Evolutionary conservation across 169 alveolate species (phyloP), one percentile per base, ranked within the genome.

Genomic region (Theileria sp.): DNA sequence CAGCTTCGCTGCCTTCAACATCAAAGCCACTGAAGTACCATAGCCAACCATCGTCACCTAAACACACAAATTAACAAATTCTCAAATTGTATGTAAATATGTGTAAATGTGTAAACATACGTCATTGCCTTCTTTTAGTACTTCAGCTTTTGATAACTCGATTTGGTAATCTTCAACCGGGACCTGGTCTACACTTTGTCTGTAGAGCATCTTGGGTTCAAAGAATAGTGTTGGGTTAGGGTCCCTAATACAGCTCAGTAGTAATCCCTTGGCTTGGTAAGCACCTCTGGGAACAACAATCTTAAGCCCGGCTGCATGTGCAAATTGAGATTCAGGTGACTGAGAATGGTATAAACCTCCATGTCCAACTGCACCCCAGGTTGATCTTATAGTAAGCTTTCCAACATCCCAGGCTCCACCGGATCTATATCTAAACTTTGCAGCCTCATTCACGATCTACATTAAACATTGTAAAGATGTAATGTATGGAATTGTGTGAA

Each of bases 351-450:
- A 97, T 54, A 92, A 88, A 12, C 98, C 99, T 17, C 99, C 99
- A 86, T 97, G 99, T 6, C 99, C 99, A 25, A 97, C 99, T 19
- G 98, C 99, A 28, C 98, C 98, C 94, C 97, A 96, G 0, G 99
- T 94, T 15, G 98, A 88, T 64, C 99, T 90, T 68, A 97, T 87
- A 50, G 98, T 95, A 56, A 96, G 86, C 66, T 91, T 88, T 23
- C 99, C 99, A 66, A 96, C 96, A 83, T 97, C 94, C 88, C 96
- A 96, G 77, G 93, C 89, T 60, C 95, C 94, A 10, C 99, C 98
- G 36, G 98, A 88, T 80, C 98, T 86, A 88, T 96, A 96, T 77
- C 98, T 88, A 83, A 79, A 94, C 92, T 97, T 97, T 28, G 99
- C 99, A 26, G 98, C 99, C 87, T 97, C 99, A 78, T 97, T 97